phyloP scores from a whole-genome alignment of 176 grass and related monocot species.

The Otatea glauca region DNA sequence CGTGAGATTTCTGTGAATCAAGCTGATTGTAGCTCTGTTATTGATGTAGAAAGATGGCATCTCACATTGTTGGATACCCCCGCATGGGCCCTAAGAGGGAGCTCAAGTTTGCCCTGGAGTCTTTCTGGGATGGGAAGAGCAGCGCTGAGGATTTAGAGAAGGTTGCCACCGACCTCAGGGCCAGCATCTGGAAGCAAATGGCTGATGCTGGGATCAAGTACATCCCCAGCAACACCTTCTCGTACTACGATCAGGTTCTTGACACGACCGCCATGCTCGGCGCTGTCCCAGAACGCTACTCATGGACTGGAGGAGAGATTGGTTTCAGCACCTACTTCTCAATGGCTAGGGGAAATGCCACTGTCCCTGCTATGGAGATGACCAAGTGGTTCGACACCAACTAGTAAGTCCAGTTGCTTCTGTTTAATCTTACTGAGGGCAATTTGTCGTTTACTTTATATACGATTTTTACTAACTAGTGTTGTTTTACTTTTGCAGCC shows the following conservation, averaged over 20 bases:
- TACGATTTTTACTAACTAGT: conserved; percentile 1
- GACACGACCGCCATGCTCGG: conserved; percentile 89
- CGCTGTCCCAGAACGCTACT: conserved; percentile 80
- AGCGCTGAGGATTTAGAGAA: conserved; percentile 79
- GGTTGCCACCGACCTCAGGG: conserved; percentile 77
- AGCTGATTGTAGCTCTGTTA: neutral
- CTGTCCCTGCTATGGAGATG: conserved; percentile 98
- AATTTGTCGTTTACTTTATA: neutral
- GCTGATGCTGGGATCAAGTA: conserved; percentile 87
- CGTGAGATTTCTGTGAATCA: neutral
- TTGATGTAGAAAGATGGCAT: conserved; percentile 69
- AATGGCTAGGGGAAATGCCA: conserved; percentile 93
- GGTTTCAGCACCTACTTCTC: conserved; percentile 84
- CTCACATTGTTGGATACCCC: conserved; percentile 97
- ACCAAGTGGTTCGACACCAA: conserved; percentile 99
- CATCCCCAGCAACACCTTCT: conserved; percentile 96
- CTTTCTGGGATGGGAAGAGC: conserved; percentile 96
- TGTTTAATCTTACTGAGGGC: neutral
- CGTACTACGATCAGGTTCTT: conserved; percentile 92
- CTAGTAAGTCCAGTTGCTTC: conserved; percentile 60
- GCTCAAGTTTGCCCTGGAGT: conserved; percentile 93
- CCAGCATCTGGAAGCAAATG: conserved; percentile 97
- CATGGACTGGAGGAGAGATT: conserved; percentile 82
- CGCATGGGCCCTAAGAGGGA: conserved; percentile 99
- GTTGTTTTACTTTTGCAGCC: conserved; percentile 49